These are phyloP conservation scores for Chaetoscypha palmicola DNA, from an alignment of 2,329 filamentous ascomycete genomes.

Conservation along the genomic window DNA sequence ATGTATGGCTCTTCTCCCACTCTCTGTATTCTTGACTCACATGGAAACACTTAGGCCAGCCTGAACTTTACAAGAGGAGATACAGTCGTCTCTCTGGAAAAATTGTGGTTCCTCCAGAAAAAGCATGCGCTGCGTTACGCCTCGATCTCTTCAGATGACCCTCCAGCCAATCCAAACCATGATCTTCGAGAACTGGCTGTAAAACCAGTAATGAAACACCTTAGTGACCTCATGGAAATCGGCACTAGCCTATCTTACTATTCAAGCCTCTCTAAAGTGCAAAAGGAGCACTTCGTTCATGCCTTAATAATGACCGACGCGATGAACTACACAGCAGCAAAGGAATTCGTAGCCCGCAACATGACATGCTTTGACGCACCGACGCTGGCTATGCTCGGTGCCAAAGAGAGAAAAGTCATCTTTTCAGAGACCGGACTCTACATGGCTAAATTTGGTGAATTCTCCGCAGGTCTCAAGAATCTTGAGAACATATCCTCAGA, in stretches of 20 bases:
- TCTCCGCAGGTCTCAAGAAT: background rate
- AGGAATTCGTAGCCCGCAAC: conserved; percentile 49
- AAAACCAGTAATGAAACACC: conserved; percentile 22
- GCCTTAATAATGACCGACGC: conserved; percentile 46
- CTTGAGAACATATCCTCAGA: background rate
- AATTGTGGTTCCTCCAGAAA: conserved; percentile 73
- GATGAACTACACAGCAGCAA: conserved; percentile 49
- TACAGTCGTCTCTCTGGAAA: conserved; percentile 72
- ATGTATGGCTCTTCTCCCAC: conserved; percentile 38
- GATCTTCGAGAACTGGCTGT: conserved; percentile 25
- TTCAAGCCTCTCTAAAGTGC: conserved; percentile 25
- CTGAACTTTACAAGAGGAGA: conserved; percentile 89
- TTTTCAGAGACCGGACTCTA: background rate
- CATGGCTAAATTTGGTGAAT: background rate
- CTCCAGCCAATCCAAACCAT: conserved; percentile 15
- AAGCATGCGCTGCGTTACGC: conserved; percentile 43
- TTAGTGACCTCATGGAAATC: conserved; percentile 7
- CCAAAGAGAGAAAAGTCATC: too few species aligned
- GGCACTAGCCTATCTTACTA: conserved; percentile 12
- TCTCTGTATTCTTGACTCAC: conserved; percentile 6
- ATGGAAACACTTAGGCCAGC: conserved; percentile 54
- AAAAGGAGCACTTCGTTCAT: conserved; percentile 40
- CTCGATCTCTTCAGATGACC: conserved; percentile 3
- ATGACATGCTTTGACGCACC: conserved; percentile 48
- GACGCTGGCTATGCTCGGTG: conserved; percentile 8